Evolutionary conservation across 306 rosid species (phyloP).

Genomic region (Astragalus glycyphyllos): DNA sequence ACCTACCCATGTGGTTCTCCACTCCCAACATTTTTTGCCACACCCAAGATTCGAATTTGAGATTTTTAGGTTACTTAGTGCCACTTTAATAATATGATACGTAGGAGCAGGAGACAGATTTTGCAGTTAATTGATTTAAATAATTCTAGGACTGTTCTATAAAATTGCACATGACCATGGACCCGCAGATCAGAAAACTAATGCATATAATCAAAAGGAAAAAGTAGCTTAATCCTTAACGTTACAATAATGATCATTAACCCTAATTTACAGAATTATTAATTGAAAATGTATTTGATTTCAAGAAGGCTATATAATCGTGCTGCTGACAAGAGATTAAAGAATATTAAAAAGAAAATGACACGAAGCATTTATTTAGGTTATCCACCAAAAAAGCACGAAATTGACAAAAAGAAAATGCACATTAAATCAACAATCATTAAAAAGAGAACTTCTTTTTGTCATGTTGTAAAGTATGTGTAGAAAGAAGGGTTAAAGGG

Average conservation of each 20-base stretch:
- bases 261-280: slow-evolving; percentile 25
- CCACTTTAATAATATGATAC: slow-evolving; percentile 7
- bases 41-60: no score
- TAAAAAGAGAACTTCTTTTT: neutral
- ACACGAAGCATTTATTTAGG: no score
- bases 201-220: neutral
- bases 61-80: neutral
- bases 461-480: neutral
- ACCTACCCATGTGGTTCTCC: no score
- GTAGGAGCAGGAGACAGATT: neutral
- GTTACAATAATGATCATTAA: slow-evolving; percentile 9
- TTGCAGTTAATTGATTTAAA: neutral
- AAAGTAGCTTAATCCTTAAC: neutral
- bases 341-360: slow-evolving; percentile 14
- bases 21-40: no score
- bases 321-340: neutral
- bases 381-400: no score
- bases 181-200: slow-evolving; percentile 2
- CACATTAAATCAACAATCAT: slow-evolving; percentile 7
- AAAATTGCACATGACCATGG: neutral
- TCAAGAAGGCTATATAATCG: neutral
- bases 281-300: slow-evolving; percentile 25
- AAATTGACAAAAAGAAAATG: slow-evolving; percentile 1
- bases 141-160: no score
- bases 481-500: neutral